Evolutionary conservation across 2,329 filamentous ascomycete genomes (phyloP).

Genomic region (Fusarium protoensiforme): DNA sequence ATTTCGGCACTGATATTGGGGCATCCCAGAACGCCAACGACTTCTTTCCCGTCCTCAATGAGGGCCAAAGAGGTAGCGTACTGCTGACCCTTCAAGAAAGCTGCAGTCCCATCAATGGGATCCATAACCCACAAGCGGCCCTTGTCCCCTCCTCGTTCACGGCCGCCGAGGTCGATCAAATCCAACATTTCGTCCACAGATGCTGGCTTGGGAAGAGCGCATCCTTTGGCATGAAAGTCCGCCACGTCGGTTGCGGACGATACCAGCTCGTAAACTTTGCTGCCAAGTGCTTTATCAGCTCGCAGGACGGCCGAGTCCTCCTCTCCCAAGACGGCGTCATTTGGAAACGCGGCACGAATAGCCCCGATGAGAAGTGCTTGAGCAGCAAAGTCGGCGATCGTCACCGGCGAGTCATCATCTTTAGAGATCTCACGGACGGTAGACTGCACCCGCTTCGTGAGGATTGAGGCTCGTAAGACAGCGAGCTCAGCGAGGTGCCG

Average conservation of each 20-base stretch:
- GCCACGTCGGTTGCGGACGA: constrained; percentile 8
- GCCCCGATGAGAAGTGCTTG: constrained; percentile 69
- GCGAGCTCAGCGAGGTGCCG: constrained; percentile 49
- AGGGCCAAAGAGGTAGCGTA: constrained; percentile 71
- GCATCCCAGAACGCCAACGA: constrained; percentile 68
- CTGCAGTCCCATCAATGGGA: constrained; percentile 72
- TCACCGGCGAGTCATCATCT: constrained; percentile 66
- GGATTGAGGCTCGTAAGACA: constrained; percentile 63
- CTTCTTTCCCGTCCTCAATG: constrained; percentile 66
- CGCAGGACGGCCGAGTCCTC: constrained; percentile 65
- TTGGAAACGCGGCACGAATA: constrained; percentile 62
- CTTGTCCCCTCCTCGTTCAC: constrained; percentile 48
- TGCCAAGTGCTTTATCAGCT: constrained; percentile 55
- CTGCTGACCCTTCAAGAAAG: constrained; percentile 70
- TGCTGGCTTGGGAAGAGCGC: not conserved
- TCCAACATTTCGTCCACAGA: constrained; percentile 67
- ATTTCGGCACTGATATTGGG: constrained; percentile 61
- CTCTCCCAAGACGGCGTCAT: constrained; percentile 67
- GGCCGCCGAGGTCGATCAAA: constrained; percentile 68
- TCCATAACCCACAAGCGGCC: constrained; percentile 71
- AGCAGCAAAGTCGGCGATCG: constrained; percentile 69
- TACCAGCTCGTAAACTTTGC: constrained; percentile 65
- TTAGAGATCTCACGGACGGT: constrained; percentile 62
- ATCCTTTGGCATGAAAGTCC: not conserved
- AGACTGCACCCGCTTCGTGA: constrained; percentile 59